Evolutionary conservation across 805 yeast species (phyloP), one percentile per base, ranked within the genome.

Genomic region (Candida chauliodis): DNA sequence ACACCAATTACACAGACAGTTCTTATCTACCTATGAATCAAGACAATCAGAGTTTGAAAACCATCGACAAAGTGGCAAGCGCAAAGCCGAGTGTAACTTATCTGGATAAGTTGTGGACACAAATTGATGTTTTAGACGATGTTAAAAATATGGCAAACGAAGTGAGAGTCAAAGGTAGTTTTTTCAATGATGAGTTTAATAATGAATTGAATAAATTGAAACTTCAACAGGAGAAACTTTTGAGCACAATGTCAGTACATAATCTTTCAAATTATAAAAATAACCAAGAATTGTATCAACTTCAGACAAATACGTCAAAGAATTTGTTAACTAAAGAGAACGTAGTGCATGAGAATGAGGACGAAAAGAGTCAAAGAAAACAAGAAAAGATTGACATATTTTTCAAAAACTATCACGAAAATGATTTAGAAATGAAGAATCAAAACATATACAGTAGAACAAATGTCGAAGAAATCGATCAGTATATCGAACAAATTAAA

Each of bases 91-190:
- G 70, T 34, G 80, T 77, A 15, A 80, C 84, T 38, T 66, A 76
- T 43, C 89, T 81, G 60, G 95, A 86, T 58, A 73, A 75, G 51
- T 67, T 86, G 32, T 90, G 95, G 95, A 81, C 91, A 5, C 95
- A 87, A 48, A 80, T 89, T 35, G 95, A 85, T 50, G 82, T 85
- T 0, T 68, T 91, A 45, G 90, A 87, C 46, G 95, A 86, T 46
- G 93, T 88, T 6, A 74, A 75, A 40, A 69, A 67, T 36, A 69
- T 82, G 66, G 78, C 86, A 1, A 50, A 51, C 13, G 66, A 71
- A 29, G 71, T 72, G 3, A 50, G 61, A 32, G 47, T 50, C 46
- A 71, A 58, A 34, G 71, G 70, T 29, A 69, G 72, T n/a, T 75
- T 67, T 50, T 79, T 79, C 52, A 75, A 74, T 39, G 66, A 60